Evolutionary conservation across 306 rosid species (phyloP).

Genomic region (Begonia peltatifolia): DNA sequence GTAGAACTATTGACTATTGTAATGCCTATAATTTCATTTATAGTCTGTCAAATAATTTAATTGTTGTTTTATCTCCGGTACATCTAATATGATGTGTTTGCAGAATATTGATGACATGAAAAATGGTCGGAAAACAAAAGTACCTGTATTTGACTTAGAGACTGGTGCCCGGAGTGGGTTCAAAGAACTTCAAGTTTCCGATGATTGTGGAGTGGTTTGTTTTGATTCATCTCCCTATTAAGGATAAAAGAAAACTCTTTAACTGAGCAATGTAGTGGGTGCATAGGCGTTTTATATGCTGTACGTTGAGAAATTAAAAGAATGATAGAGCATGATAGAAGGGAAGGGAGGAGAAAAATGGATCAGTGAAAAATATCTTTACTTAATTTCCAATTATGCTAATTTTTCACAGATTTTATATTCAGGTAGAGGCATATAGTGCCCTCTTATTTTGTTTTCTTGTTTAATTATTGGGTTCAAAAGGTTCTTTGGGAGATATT

Average conservation of each 20-base stretch:
- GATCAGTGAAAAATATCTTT: not conserved
- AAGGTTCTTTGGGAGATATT: too few species aligned
- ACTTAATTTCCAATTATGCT: too few species aligned
- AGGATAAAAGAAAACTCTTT: too few species aligned
- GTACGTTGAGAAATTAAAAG: not conserved
- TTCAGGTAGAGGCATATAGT: too few species aligned
- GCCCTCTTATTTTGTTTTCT: too few species aligned
- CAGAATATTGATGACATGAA: slow-evolving; percentile 93
- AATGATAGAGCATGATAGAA: not conserved
- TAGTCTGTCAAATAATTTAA: not conserved
- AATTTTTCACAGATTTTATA: too few species aligned
- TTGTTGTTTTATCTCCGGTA: slow-evolving; percentile 14
- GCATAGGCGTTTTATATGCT: not conserved
- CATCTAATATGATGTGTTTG: slow-evolving; percentile 10
- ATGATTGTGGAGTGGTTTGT: slow-evolving; percentile 99
- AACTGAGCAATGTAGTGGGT: not conserved
- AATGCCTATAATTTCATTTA: too few species aligned
- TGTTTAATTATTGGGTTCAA: too few species aligned
- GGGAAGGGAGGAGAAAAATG: not conserved
- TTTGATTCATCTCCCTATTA: slow-evolving; percentile 5
- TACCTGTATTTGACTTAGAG: slow-evolving; percentile 89
- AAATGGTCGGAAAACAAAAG: slow-evolving; percentile 70
- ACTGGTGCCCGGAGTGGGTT: slow-evolving; percentile 83
- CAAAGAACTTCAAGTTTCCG: slow-evolving; percentile 94
- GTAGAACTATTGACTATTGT: too few species aligned